Evolutionary conservation across 306 rosid genomes (phyloP).

Genomic region (Neltuma alba): DNA sequence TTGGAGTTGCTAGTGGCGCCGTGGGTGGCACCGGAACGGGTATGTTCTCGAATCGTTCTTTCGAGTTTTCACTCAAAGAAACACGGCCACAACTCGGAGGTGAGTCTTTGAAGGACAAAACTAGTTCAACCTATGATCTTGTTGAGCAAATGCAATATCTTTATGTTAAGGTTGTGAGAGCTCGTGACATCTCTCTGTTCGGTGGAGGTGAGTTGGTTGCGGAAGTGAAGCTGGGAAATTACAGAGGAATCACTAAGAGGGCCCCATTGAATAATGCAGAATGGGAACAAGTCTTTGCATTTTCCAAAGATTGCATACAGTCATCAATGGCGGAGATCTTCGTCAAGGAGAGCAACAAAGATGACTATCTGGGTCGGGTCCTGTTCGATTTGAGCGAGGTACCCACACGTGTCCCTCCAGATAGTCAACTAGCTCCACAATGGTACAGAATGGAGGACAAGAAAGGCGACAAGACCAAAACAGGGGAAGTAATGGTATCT

Average conservation of each 20-base stretch:
- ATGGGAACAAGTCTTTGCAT: constrained; percentile 66
- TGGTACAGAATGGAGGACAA: constrained; percentile 72
- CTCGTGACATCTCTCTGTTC: constrained; percentile 43
- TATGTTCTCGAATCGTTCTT: constrained; percentile 34
- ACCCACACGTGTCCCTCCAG: constrained; percentile 60
- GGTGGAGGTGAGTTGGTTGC: constrained; percentile 56
- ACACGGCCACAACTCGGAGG: constrained; percentile 66
- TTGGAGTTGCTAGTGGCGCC: not conserved
- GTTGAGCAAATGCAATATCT: constrained; percentile 71
- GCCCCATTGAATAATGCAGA: constrained; percentile 39
- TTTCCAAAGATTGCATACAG: constrained; percentile 59
- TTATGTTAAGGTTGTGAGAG: constrained; percentile 56
- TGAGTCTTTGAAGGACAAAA: constrained; percentile 55
- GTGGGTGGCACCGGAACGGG: constrained; percentile 24
- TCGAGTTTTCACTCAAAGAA: constrained; percentile 62
- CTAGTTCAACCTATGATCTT: constrained; percentile 63
- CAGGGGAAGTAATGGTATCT: constrained; percentile 60
- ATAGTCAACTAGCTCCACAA: constrained; percentile 68
- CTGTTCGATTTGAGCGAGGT: constrained; percentile 68
- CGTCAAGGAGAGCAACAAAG: constrained; percentile 57
- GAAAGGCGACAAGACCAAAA: constrained; percentile 54
- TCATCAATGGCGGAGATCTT: constrained; percentile 61
- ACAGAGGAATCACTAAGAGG: constrained; percentile 60
- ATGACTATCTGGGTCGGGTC: constrained; percentile 55
- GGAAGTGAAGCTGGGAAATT: constrained; percentile 70